Evolutionary conservation across 179 eudicot species (phyloP).

Genomic region (Carnegiea gigantea): DNA sequence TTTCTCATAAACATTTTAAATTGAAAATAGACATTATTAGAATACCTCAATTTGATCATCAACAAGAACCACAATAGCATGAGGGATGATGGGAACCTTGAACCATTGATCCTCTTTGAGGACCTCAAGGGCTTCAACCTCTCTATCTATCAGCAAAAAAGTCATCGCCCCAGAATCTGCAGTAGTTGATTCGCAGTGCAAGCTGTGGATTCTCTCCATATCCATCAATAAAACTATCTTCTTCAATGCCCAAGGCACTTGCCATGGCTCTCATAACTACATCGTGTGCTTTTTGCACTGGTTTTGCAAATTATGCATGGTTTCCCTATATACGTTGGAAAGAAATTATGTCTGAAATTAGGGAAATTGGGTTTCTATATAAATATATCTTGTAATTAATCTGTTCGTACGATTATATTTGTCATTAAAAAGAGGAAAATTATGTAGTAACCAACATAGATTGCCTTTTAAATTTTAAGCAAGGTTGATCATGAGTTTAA

Average conservation of each 20-base stretch:
- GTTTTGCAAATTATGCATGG: slow-evolving; percentile 11
- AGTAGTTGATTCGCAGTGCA: too few relatives aligned
- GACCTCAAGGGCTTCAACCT: slow-evolving; percentile 26
- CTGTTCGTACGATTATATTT: too few relatives aligned
- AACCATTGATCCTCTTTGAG: slow-evolving; percentile 24
- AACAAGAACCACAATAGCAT: slow-evolving; percentile 24
- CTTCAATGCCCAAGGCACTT: slow-evolving; percentile 14
- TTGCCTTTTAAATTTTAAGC: too few relatives aligned
- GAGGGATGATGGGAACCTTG: slow-evolving; percentile 28
- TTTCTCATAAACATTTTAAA: too few relatives aligned
- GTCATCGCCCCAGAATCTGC: slow-evolving; percentile 15
- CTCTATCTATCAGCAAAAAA: slow-evolving; percentile 17
- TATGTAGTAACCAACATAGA: too few relatives aligned
- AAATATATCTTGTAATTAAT: too few relatives aligned
- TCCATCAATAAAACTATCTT: slow-evolving; percentile 17
- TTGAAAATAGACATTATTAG: too few relatives aligned
- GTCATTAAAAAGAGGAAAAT: neutral
- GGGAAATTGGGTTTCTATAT: neutral
- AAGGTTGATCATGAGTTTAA: too few relatives aligned
- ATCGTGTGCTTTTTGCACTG: slow-evolving; percentile 18
- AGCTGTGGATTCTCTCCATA: too few relatives aligned
- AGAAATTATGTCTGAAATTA: neutral
- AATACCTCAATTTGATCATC: slow-evolving; percentile 27
- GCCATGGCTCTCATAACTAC: slow-evolving; percentile 21
- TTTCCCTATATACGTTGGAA: neutral